These are phyloP conservation scores for Pneumocystis oryctolagi DNA, from an alignment of 1,139 yeast genomes.

Conservation along the genomic window DNA sequence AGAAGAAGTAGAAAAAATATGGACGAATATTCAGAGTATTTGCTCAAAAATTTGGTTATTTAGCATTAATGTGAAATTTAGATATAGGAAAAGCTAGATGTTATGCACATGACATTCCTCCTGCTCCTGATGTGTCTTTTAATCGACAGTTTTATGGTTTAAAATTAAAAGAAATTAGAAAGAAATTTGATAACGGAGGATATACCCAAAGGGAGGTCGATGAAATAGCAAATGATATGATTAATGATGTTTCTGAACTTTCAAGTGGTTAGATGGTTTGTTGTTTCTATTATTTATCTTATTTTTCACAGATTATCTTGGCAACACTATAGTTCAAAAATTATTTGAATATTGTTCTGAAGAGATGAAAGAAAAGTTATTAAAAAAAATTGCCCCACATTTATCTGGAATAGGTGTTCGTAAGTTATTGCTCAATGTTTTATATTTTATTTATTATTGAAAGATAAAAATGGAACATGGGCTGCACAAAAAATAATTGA, in stretches of 20 bases:
- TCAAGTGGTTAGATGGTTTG: conserved; percentile 38
- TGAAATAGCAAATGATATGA: conserved; percentile 68
- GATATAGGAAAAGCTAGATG: neutral
- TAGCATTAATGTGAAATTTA: neutral
- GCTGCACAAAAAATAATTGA: conserved; percentile 92
- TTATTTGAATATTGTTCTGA: conserved; percentile 61
- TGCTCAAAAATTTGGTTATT: neutral
- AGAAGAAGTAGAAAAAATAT: conserved; percentile 16
- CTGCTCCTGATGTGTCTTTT: conserved; percentile 24
- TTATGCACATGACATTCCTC: conserved; percentile 13
- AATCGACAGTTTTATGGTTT: conserved; percentile 73
- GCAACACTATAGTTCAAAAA: conserved; percentile 91
- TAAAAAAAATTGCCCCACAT: conserved; percentile 61
- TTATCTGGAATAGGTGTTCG: conserved; percentile 88
- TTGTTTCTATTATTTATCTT: neutral
- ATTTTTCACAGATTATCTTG: conserved; percentile 43
- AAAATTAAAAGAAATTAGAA: conserved; percentile 39
- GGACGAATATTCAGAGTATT: conserved; percentile 4
- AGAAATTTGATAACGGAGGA: conserved; percentile 33
- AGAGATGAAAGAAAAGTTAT: conserved; percentile 63
- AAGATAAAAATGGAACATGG: conserved; percentile 73
- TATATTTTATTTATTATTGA: neutral
- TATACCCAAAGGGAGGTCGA: conserved; percentile 48
- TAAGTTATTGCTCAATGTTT: conserved; percentile 27
- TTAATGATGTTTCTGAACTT: conserved; percentile 78